A percentile compares a stretch with the other conserved stretches of the same genome.
phyloP scores from a whole-genome alignment of 768 basidiomycete species.

The Serendipita vermifera region DNA sequence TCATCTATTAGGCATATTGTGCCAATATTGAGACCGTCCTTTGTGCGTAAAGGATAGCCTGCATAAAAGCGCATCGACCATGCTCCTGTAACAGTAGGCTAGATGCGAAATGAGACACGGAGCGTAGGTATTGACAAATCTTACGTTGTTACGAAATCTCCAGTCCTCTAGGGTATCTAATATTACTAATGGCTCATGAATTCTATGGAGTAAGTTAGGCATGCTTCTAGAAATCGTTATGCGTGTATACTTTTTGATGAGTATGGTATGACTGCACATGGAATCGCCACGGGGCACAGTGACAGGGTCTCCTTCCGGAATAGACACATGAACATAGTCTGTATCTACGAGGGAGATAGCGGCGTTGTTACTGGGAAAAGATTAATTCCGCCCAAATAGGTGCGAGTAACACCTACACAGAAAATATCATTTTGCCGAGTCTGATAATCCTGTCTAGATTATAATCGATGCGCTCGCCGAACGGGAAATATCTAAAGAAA shows the following conservation, averaged over 20 bases:
- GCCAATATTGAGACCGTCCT: slow-evolving; percentile 84
- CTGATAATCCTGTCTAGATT: not conserved
- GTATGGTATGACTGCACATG: slow-evolving; percentile 73
- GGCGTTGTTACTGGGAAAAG: not conserved
- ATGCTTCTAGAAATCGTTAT: not conserved
- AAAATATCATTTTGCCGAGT: not conserved
- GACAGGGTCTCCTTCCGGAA: not conserved
- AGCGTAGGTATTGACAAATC: slow-evolving; percentile 19
- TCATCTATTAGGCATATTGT: slow-evolving; percentile 80
- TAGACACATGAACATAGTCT: not conserved
- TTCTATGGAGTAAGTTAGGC: slow-evolving; percentile 13
- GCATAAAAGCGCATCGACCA: slow-evolving; percentile 81
- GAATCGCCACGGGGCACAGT: slow-evolving; percentile 45
- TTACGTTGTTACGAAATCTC: slow-evolving; percentile 75
- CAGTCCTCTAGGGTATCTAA: slow-evolving; percentile 71
- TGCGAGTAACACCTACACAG: not conserved
- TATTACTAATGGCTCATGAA: slow-evolving; percentile 75
- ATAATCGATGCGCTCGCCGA: not conserved
- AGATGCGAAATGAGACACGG: not conserved
- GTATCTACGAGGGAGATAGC: not conserved
- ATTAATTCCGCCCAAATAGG: not conserved
- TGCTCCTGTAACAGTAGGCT: slow-evolving; percentile 58
- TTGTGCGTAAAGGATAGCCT: slow-evolving; percentile 76
- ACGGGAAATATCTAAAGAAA: slow-evolving; percentile 1
- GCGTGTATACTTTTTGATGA: slow-evolving; percentile 47